These are phyloP conservation scores for Phlebiopsis gigantea DNA, from an alignment of 768 basidiomycete genomes.

Conservation along the genomic window DNA sequence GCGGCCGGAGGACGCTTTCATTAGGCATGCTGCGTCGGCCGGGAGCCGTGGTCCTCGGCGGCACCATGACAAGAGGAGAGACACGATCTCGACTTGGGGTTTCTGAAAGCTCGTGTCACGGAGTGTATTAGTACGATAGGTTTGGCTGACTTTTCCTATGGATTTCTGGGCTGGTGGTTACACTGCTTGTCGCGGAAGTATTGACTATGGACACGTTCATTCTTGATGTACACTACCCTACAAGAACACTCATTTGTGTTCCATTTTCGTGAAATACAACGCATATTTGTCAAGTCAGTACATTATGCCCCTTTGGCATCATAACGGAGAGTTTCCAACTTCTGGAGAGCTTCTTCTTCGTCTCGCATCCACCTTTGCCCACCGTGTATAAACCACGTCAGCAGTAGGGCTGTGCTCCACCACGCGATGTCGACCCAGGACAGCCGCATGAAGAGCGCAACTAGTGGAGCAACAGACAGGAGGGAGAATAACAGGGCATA, in stretches of 20 bases:
- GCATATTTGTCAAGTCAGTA: neutral
- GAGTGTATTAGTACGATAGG: no score
- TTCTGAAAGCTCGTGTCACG: constrained; percentile 3
- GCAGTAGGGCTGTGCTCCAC: constrained; percentile 15
- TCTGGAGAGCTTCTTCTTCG: constrained; percentile 15
- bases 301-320: constrained; percentile 20
- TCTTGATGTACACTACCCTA: neutral
- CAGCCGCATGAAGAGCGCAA: constrained; percentile 13
- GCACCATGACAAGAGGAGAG: neutral
- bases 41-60: neutral
- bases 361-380: constrained; percentile 16
- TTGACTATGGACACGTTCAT: neutral
- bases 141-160: no score
- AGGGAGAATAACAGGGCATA: constrained; percentile 12
- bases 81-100: constrained; percentile 10
- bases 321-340: constrained; percentile 22
- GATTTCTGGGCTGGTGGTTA: no score
- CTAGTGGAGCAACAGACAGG: constrained; percentile 14
- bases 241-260: neutral
- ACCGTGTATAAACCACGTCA: constrained; percentile 15
- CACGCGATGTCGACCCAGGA: constrained; percentile 18
- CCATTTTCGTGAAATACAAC: neutral
- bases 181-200: no score
- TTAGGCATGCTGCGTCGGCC: neutral
- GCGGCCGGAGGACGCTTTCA: constrained; percentile 23